Conservation (phyloP, 2,329 filamentous ascomycete genomes). For the Fusarium armeniacum region DNA sequence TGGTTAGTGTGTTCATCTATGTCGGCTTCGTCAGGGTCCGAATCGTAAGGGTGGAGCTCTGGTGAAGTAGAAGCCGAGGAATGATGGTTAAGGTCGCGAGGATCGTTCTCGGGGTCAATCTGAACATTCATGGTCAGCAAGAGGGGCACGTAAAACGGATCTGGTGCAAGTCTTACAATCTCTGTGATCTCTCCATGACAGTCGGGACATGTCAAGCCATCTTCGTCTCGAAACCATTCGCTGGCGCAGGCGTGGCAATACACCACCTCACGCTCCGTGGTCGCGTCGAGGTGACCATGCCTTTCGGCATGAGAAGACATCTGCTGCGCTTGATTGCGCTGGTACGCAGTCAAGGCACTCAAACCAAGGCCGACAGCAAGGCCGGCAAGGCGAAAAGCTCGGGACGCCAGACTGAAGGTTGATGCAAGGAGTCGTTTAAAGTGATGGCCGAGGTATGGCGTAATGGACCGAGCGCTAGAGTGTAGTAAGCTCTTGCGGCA, state of each 20-base stretch:
- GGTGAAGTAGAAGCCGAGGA: constrained; percentile 52
- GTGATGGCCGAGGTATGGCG: constrained; percentile 10
- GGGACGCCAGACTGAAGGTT: constrained; percentile 67
- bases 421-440: constrained; percentile 13
- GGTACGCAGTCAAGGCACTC: constrained; percentile 68
- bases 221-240: constrained; percentile 83
- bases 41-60: constrained; percentile 54
- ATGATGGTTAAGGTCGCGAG: constrained; percentile 60
- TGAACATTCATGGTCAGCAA: constrained; percentile 51
- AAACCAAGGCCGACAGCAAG: constrained; percentile 71
- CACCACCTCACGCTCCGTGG: constrained; percentile 75
- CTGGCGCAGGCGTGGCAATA: constrained; percentile 86
- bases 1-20: constrained; percentile 67
- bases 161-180: constrained; percentile 72
- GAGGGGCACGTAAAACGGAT: not conserved
- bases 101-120: constrained; percentile 72
- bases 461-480: constrained; percentile 10
- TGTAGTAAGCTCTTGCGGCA: constrained; percentile 12
- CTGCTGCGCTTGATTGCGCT: constrained; percentile 61
- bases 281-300: constrained; percentile 64
- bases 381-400: constrained; percentile 67
- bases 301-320: constrained; percentile 54
- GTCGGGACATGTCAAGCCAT: constrained; percentile 78
- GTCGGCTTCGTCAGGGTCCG: constrained; percentile 71
- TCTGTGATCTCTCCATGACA: constrained; percentile 86